These are phyloP conservation scores for Phaseolus coccineus DNA, from an alignment of 331 rosid species.

Conservation along the genomic window DNA sequence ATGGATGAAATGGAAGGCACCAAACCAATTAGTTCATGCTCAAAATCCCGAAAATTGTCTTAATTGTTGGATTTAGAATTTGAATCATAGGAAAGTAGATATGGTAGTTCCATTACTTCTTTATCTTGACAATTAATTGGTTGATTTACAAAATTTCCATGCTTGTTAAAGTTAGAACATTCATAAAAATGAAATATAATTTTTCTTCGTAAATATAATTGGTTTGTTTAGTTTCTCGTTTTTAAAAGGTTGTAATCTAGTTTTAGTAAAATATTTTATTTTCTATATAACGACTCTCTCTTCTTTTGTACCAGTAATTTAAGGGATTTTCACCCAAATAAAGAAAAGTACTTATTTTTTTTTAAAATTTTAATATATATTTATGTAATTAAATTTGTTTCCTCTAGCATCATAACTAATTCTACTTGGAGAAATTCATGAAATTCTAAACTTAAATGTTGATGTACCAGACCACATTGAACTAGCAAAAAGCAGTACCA, in stretches of 20 bases:
- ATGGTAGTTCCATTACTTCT: not conserved
- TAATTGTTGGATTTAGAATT: not conserved
- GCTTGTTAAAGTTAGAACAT: not conserved
- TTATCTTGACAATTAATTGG: not conserved
- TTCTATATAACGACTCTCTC: not conserved
- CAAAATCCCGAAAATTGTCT: too few species aligned
- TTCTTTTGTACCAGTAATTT: too few species aligned
- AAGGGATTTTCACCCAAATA: too few species aligned
- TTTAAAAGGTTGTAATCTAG: not conserved
- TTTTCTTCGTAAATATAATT: too few species aligned
- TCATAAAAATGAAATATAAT: too few species aligned
- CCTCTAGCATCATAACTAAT: too few species aligned
- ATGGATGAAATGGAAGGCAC: too few species aligned
- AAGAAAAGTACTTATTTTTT: too few species aligned
- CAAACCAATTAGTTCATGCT: too few species aligned
- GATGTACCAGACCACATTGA: not conserved
- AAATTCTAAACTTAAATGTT: not conserved
- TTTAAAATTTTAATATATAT: too few species aligned
- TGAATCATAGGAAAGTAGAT: not conserved
- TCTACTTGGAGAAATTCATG: too few species aligned
- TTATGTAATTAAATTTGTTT: too few species aligned
- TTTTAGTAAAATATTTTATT: not conserved
- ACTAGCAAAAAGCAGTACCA: conserved; percentile 19
- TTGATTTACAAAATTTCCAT: not conserved
- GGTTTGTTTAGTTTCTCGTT: not conserved